Evolutionary conservation across 2,329 filamentous ascomycete species (phyloP), one percentile per base, ranked within the genome.

Genomic region (Aspergillus terreus): DNA sequence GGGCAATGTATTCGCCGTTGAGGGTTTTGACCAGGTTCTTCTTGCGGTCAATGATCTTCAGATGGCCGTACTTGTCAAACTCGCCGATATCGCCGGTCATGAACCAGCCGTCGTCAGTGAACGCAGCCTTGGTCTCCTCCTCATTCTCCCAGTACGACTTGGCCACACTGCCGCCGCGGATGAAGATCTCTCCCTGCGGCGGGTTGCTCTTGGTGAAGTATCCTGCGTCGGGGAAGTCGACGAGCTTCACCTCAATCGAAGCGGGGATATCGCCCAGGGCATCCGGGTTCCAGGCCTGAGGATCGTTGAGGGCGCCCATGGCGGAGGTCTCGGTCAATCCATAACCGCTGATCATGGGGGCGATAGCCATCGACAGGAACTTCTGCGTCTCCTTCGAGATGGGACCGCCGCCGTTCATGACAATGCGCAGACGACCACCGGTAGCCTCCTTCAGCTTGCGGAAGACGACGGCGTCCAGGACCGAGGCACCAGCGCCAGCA

Each of bases 21-120:
- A 90, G 82, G 57, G 94, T 92, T 84, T 97, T 97, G 72, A 97
- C 89, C 50, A 97, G 78, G 75, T 97, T 97, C 85, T 97, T 97
- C 83, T 96, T 92, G 62, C 92, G 90, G 72, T 97, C 92, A 66
- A 97, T 92, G 69, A 97, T 86, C 62, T 80, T 83, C 59, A 97
- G 74, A 69, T 95, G 88, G 41, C 92, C 92, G 55, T 86, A 80
- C 42, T 76, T 68, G 71, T 92, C 86, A 64, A 92, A 94, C 69
- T 96, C 89, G 63, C 92, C 92, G 69, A 97, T 94, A 65, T 97
- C 92, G 55, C 92, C 92, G 14, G 91, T 95, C 81, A 88, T 92
- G 82, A 97, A 97, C 94, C 94, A 97, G 46, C 90, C 90, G 63
- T 96, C 94, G 3, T 83, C 71, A 1, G 88, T 91, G 57, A 92